A percentile compares a stretch with the other conserved stretches of the same genome.
These are phyloP conservation scores for Elsinoe fawcettii DNA, from an alignment of 2,329 filamentous ascomycete species.

Conservation along the genomic window DNA sequence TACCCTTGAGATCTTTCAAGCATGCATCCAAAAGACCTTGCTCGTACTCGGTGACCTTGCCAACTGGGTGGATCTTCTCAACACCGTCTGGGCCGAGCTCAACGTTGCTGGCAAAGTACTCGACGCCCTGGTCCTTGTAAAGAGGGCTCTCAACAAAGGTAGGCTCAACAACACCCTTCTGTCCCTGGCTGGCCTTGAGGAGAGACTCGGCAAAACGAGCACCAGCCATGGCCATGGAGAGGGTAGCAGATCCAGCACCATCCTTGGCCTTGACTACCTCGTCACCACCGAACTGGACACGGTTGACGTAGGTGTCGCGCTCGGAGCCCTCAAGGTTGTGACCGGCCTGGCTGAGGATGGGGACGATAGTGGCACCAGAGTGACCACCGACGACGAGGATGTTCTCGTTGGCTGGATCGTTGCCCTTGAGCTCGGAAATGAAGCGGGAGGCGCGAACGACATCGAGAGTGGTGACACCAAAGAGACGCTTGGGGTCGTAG, in stretches of 20 bases:
- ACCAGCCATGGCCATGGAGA: slow-evolving; percentile 98
- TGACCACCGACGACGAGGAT: slow-evolving; percentile 96
- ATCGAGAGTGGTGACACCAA: slow-evolving; percentile 98
- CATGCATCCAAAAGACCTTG: slow-evolving; percentile 80
- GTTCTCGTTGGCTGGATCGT: slow-evolving; percentile 85
- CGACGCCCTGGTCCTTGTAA: slow-evolving; percentile 96
- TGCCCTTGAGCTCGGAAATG: slow-evolving; percentile 87
- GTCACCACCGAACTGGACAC: slow-evolving; percentile 97
- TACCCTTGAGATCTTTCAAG: slow-evolving; percentile 78
- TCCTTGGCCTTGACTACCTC: slow-evolving; percentile 99
- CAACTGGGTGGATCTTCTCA: slow-evolving; percentile 83
- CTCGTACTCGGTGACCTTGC: slow-evolving; percentile 77
- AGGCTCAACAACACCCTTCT: slow-evolving; percentile 92
- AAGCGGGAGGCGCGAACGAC: slow-evolving; percentile 97
- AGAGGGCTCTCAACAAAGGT: slow-evolving; percentile 95
- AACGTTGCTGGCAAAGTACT: slow-evolving; percentile 94
- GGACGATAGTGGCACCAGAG: slow-evolving; percentile 96
- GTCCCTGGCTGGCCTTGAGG: slow-evolving; percentile 83
- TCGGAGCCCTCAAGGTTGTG: slow-evolving; percentile 76
- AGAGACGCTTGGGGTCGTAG: slow-evolving; percentile 98
- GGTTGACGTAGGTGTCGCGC: slow-evolving; percentile 71
- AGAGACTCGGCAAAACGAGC: slow-evolving; percentile 78
- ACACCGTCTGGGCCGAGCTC: slow-evolving; percentile 96
- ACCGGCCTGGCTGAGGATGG: slow-evolving; percentile 88
- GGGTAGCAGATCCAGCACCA: slow-evolving; percentile 89